Percentiles rank a stretch among this genome's conserved stretches.
phyloP scores from a whole-genome alignment of 768 basidiomycete species.

The Tylopilus cervinicoccineus region DNA sequence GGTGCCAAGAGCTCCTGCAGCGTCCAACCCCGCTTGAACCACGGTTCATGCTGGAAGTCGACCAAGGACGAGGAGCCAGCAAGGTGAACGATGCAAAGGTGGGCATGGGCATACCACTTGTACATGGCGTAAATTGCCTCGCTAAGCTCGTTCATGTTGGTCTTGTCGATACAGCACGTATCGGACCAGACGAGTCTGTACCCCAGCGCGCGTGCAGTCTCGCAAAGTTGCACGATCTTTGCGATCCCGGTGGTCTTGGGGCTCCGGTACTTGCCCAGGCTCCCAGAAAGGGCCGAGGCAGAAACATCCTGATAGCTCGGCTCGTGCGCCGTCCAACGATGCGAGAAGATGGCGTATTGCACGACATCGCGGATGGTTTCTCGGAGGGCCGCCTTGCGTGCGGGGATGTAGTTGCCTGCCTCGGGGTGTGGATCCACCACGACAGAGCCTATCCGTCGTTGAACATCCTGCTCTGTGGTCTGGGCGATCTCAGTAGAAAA shows the following conservation, averaged over 20 bases:
- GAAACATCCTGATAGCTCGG: slow-evolving; percentile 21
- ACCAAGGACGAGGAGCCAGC: slow-evolving; percentile 8
- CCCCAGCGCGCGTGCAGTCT: slow-evolving; percentile 16
- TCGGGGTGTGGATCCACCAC: slow-evolving; percentile 7
- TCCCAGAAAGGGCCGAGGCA: not conserved
- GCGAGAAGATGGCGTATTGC: slow-evolving; percentile 24
- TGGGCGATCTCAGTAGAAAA: slow-evolving; percentile 16
- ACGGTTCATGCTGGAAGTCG: slow-evolving; percentile 20
- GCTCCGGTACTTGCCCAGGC: slow-evolving; percentile 1
- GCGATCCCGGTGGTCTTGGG: slow-evolving; percentile 2
- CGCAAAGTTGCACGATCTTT: slow-evolving; percentile 21
- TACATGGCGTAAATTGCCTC: slow-evolving; percentile 33
- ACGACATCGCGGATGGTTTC: slow-evolving; percentile 18
- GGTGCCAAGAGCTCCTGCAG: slow-evolving; percentile 29
- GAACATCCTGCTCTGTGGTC: slow-evolving; percentile 17
- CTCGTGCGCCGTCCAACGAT: slow-evolving; percentile 22
- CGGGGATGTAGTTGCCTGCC: slow-evolving; percentile 11
- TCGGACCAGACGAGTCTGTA: slow-evolving; percentile 28
- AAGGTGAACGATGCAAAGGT: slow-evolving; percentile 29
- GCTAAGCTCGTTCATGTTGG: slow-evolving; percentile 22
- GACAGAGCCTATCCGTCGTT: not conserved
- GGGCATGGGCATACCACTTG: slow-evolving; percentile 28
- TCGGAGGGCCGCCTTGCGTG: slow-evolving; percentile 11
- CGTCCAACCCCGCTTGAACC: slow-evolving; percentile 27
- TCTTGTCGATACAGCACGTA: slow-evolving; percentile 30